These are phyloP conservation scores for Saccharomyces pastorianus DNA, from an alignment of 1,139 yeast genomes.

Conservation along the genomic window DNA sequence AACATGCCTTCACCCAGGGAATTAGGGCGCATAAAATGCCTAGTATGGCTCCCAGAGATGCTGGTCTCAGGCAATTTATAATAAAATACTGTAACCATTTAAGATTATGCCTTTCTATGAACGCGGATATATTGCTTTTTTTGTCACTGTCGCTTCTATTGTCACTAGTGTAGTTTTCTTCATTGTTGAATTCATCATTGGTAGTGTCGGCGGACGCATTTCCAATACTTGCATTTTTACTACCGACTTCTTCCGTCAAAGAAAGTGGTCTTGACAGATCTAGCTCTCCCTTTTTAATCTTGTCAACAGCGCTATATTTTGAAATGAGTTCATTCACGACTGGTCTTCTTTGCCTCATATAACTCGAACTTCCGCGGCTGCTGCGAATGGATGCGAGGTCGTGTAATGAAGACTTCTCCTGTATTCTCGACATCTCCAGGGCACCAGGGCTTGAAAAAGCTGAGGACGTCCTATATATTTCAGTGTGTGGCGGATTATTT, in stretches of 20 bases:
- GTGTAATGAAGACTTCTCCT: not conserved
- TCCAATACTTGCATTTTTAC: conserved; percentile 14
- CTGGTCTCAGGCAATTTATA: conserved; percentile 50
- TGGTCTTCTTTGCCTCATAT: conserved; percentile 26
- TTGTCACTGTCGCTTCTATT: not conserved
- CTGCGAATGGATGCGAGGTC: not conserved
- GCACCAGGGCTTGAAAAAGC: conserved; percentile 5
- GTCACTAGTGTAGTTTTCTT: not conserved
- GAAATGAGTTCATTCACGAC: conserved; percentile 49
- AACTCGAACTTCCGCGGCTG: not conserved
- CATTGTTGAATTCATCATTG: not conserved
- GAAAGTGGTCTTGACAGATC: conserved; percentile 24
- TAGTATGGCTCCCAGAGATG: conserved; percentile 45
- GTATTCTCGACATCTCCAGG: conserved; percentile 1
- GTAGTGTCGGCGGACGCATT: not conserved
- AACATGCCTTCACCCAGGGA: conserved; percentile 65
- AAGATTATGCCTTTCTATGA: conserved; percentile 16
- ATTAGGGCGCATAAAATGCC: conserved; percentile 56
- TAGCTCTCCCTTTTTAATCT: conserved; percentile 23
- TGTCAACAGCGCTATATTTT: conserved; percentile 45
- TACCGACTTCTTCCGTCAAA: conserved; percentile 24
- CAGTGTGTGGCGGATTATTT: not conserved
- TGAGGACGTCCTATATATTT: conserved; percentile 3
- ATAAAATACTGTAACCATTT: conserved; percentile 28
- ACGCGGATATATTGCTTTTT: conserved; percentile 3